Evolutionary conservation across 2,329 filamentous ascomycete genomes (phyloP).

Genomic region (Neopestalotiopsis sp.): DNA sequence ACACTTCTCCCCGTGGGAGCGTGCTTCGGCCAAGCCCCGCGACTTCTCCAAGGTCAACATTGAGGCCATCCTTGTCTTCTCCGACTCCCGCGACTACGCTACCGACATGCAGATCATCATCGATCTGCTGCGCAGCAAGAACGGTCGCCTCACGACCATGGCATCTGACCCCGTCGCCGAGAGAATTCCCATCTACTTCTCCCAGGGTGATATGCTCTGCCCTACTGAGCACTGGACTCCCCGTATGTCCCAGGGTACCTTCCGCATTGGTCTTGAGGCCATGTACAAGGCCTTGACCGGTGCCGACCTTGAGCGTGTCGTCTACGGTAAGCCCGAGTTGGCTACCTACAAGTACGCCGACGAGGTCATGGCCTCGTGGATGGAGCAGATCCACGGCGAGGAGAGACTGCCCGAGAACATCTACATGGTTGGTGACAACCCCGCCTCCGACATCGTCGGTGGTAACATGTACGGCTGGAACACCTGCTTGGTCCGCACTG

Average conservation of each 20-base stretch:
- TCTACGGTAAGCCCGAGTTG: conserved; percentile 76
- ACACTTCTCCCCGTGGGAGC: conserved; percentile 71
- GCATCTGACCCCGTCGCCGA: conserved; percentile 68
- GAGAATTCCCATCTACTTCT: conserved; percentile 75
- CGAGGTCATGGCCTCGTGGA: conserved; percentile 74
- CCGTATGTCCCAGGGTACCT: conserved; percentile 75
- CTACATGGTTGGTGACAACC: conserved; percentile 81
- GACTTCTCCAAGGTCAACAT: conserved; percentile 77
- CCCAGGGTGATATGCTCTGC: conserved; percentile 55
- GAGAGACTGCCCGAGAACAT: conserved; percentile 71
- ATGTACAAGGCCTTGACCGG: conserved; percentile 76
- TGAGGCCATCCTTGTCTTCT: conserved; percentile 77
- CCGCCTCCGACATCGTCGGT: conserved; percentile 74
- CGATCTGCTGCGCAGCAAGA: conserved; percentile 71
- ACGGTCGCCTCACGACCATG: conserved; percentile 68
- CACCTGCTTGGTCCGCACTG: conserved; percentile 77
- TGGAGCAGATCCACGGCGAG: conserved; percentile 77
- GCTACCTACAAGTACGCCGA: conserved; percentile 83
- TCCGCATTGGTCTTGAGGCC: conserved; percentile 75
- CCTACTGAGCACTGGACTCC: conserved; percentile 68
- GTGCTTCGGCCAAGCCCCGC: conserved; percentile 68
- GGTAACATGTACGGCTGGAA: conserved; percentile 86
- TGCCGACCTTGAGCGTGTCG: conserved; percentile 73
- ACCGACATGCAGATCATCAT: conserved; percentile 80
- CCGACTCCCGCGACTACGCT: conserved; percentile 74